These are phyloP conservation scores for Cystobasidium sp. DNA, from an alignment of 1,284 basidiomycete genomes.

Conservation along the genomic window DNA sequence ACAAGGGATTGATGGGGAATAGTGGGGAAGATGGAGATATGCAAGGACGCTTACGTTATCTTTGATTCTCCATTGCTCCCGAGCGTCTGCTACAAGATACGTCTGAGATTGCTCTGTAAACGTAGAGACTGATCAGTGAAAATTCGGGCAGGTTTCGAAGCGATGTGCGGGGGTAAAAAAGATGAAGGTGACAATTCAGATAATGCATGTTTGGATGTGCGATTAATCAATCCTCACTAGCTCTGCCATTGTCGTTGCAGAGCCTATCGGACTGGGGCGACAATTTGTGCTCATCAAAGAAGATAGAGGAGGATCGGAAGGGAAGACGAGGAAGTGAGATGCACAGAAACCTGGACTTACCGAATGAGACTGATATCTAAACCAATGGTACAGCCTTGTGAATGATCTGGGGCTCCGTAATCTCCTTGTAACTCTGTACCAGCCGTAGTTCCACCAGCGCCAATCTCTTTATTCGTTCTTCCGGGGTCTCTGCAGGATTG, in stretches of 20 bases:
- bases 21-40: not conserved
- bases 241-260: conserved; percentile 44
- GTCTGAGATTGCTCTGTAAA: too few relatives aligned
- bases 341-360: not conserved
- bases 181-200: conserved; percentile 5
- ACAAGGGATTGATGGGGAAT: conserved; percentile 8
- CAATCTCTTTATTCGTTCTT: conserved; percentile 80
- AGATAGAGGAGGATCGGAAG: not conserved
- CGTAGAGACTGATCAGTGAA: not conserved
- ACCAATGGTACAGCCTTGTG: conserved; percentile 48
- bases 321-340: not conserved
- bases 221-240: conserved; percentile 47
- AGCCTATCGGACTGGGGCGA: conserved; percentile 53
- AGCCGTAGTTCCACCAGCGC: conserved; percentile 78
- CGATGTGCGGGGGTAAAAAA: not conserved
- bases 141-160: too few relatives aligned
- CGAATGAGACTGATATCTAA: not conserved
- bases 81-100: too few relatives aligned
- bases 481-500: conserved; percentile 53
- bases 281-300: conserved; percentile 46
- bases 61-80: too few relatives aligned
- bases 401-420: conserved; percentile 53
- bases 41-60: not conserved
- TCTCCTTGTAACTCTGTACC: conserved; percentile 72
- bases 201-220: conserved; percentile 49